Evolutionary conservation across 1,139 yeast genomes (phyloP), one percentile per base, ranked within the genome.

Genomic region (Hyphopichia khmerensis): DNA sequence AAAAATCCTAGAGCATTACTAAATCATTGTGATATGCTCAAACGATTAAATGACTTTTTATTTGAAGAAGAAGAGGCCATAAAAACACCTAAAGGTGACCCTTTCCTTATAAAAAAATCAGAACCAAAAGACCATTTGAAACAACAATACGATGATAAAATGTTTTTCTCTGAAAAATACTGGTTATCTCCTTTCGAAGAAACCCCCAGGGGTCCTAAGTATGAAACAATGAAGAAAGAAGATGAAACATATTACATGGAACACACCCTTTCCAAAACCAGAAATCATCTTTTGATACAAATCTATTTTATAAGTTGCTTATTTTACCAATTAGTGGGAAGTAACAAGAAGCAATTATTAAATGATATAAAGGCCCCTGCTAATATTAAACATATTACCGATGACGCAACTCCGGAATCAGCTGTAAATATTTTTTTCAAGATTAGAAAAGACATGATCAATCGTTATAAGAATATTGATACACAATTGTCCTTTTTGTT

Each of bases 81-180:
- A 44, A 50, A 40, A 35, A 51, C 51, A 17, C 54, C 58, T 3
- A 47, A 43, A 16, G 40, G 40, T 14, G 71, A 65, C 37, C 54
- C 45, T 10, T 55, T 48, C 40, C 42, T 42, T 2, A 47, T 63
- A 1, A 44, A 40, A 2, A 48, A 6, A 53, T 55, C 1, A 49
- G 48, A 32, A 32, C 60, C 0, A 55, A 52, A 18, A 41, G 32
- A 45, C 19, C 52, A 53, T 33, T 49, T 67, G 29, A 38, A 40
- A 1, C 46, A 52, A 33, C 67, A 67, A 41, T 66, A 59, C 42
- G 26, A 49, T 1, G 43, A 50, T 5, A 52, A 50, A 30, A 41
- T 46, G 23, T 72, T 60, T 45, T 68, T 65, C 41, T 72, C 78
- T 1, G 77, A 72, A 45, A 50, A 55, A 10, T 72, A 71, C 49